Percentiles rank a stretch among this genome's conserved stretches.
Evolutionary conservation across 495 filamentous ascomycete genomes (phyloP).

Genomic region (Trichoderma virens): DNA sequence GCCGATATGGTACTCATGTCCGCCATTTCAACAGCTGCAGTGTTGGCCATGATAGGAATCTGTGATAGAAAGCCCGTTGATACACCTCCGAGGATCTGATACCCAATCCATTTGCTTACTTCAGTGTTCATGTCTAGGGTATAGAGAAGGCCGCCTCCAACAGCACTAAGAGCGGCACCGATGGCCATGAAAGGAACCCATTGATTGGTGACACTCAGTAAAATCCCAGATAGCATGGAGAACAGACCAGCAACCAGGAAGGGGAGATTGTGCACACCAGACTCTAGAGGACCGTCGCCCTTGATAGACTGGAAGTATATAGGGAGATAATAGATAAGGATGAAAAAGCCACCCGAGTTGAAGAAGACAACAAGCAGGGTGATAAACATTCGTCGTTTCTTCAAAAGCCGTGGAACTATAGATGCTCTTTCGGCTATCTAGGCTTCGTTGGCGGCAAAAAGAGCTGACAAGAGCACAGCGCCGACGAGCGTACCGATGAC

Average conservation of each 20-base stretch:
- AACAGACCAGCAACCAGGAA: too few species aligned
- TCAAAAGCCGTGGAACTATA: slow-evolving; percentile 49
- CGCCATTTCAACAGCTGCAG: slow-evolving; percentile 32
- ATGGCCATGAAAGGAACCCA: too few species aligned
- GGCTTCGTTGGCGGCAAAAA: too few species aligned
- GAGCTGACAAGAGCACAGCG: too few species aligned
- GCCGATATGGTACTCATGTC: neutral
- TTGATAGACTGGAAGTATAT: slow-evolving; percentile 89
- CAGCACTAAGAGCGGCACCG: slow-evolving; percentile 15
- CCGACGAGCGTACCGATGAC: slow-evolving; percentile 42
- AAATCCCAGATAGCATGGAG: too few species aligned
- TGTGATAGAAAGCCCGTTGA: slow-evolving; percentile 50
- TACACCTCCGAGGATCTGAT: slow-evolving; percentile 50
- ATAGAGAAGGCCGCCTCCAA: slow-evolving; percentile 24
- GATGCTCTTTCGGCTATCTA: slow-evolving; percentile 44
- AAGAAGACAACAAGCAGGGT: slow-evolving; percentile 49
- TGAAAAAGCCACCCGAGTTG: slow-evolving; percentile 58
- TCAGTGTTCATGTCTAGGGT: slow-evolving; percentile 36
- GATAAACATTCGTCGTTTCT: slow-evolving; percentile 42
- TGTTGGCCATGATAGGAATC: slow-evolving; percentile 39
- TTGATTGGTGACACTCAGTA: too few species aligned
- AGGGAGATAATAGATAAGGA: slow-evolving; percentile 62
- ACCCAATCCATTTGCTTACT: slow-evolving; percentile 48
- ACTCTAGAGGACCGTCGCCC: too few species aligned
- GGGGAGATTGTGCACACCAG: slow-evolving; percentile 44